Conservation (phyloP, 805 yeast genomes). For the Maudiozyma turicensis region DNA sequence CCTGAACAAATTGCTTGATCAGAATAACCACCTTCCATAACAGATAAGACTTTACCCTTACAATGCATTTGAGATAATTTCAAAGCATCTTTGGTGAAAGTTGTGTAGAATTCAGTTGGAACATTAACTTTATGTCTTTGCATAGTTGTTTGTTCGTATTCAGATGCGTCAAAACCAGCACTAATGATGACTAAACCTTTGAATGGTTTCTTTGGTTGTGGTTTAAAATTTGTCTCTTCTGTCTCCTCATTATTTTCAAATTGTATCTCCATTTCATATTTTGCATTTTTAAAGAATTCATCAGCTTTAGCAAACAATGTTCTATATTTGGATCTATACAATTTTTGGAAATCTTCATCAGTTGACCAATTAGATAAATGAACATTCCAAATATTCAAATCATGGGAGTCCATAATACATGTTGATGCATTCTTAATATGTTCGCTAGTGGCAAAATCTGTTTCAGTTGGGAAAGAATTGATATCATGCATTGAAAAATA, state of each 20-base stretch:
- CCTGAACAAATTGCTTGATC: slow-evolving; percentile 76
- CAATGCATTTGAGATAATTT: slow-evolving; percentile 54
- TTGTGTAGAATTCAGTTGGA: slow-evolving; percentile 69
- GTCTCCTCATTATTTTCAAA: neutral
- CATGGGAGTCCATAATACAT: slow-evolving; percentile 67
- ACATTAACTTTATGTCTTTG: slow-evolving; percentile 75
- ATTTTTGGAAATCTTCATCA: slow-evolving; percentile 54
- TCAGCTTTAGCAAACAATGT: slow-evolving; percentile 56
- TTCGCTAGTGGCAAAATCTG: slow-evolving; percentile 63
- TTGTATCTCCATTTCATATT: slow-evolving; percentile 33
- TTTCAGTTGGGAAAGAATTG: slow-evolving; percentile 77
- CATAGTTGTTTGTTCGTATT: slow-evolving; percentile 73
- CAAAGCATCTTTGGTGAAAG: slow-evolving; percentile 65
- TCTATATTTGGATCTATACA: slow-evolving; percentile 53
- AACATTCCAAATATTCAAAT: slow-evolving; percentile 72
- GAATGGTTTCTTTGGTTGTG: slow-evolving; percentile 30
- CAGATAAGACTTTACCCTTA: slow-evolving; percentile 52
- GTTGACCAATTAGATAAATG: slow-evolving; percentile 59
- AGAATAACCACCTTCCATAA: slow-evolving; percentile 81
- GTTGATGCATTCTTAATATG: slow-evolving; percentile 68
- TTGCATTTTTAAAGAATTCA: slow-evolving; percentile 46
- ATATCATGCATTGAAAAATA: slow-evolving; percentile 80
- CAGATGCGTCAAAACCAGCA: slow-evolving; percentile 85
- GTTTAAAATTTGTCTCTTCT: neutral
- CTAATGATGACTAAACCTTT: slow-evolving; percentile 60